phyloP scores from a whole-genome alignment of 2,329 filamentous ascomycete genomes.

The Monilinia vaccinii-corymbosi region DNA sequence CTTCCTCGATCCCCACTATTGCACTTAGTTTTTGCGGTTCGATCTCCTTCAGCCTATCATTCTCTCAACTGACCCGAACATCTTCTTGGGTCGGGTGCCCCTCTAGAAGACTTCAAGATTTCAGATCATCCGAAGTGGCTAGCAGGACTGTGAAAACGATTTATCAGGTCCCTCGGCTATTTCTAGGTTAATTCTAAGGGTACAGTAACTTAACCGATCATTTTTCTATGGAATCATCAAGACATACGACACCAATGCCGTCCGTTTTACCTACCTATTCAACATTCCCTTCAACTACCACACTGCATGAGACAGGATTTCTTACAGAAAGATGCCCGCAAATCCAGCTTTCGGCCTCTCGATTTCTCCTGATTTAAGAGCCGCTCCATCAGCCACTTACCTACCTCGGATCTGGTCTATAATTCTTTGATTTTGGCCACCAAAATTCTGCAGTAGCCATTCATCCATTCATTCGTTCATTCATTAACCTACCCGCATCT shows the following conservation, averaged over 20 bases:
- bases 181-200: too few relatives aligned
- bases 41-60: background rate
- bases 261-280: background rate
- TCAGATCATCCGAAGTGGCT: background rate
- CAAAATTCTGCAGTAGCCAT: too few relatives aligned
- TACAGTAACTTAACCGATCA: rapidly evolving
- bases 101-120: background rate
- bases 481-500: too few relatives aligned
- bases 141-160: background rate
- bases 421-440: too few relatives aligned
- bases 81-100: rapidly evolving
- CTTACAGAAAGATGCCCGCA: background rate
- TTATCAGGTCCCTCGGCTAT: background rate
- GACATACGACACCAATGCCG: background rate
- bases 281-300: background rate
- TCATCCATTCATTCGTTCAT: too few relatives aligned
- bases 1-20: background rate
- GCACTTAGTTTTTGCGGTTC: background rate
- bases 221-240: background rate
- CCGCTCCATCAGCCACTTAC: background rate
- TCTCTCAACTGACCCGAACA: too few relatives aligned
- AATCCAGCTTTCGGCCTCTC: background rate
- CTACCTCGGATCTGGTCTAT: too few relatives aligned
- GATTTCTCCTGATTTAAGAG: too few relatives aligned
- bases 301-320: background rate